These are phyloP conservation scores for Zoysia japonica DNA, from an alignment of 176 grass and related monocot species.

Conservation along the genomic window DNA sequence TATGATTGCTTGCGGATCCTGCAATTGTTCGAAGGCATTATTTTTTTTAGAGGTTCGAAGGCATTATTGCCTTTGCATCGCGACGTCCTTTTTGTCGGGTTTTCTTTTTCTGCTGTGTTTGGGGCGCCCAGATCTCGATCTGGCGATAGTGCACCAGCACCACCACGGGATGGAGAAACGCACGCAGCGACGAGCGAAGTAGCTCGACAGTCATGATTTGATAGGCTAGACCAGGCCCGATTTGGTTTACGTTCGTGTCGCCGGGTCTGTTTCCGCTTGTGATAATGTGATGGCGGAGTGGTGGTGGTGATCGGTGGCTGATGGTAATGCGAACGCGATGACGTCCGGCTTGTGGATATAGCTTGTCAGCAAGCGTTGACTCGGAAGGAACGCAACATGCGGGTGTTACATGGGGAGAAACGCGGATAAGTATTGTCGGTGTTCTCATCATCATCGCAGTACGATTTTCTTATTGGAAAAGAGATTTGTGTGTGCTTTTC, in stretches of 20 bases:
- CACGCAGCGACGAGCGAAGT: background rate
- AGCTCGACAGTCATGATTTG: slow-evolving; percentile 2
- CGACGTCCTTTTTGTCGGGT: background rate
- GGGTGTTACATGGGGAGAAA: background rate
- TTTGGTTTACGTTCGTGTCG: background rate
- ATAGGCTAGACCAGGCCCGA: background rate
- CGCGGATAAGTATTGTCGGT: no score
- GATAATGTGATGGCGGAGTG: background rate
- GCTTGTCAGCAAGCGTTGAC: no score
- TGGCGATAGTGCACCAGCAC: background rate
- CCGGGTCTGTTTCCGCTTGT: background rate
- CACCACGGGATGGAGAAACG: slow-evolving; percentile 6
- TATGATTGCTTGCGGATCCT: slow-evolving; percentile 3
- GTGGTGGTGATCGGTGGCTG: background rate
- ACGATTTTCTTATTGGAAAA: no score
- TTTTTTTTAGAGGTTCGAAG: background rate
- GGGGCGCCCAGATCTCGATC: slow-evolving; percentile 33
- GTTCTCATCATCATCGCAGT: no score
- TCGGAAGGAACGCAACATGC: background rate
- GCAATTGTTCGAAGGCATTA: background rate
- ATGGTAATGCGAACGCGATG: background rate
- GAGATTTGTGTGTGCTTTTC: no score
- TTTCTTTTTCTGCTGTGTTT: slow-evolving; percentile 9
- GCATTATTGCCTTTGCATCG: background rate
- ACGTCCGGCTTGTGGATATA: background rate